Percentiles rank a stretch among this genome's conserved stretches.
These are phyloP conservation scores for Darksidea phi DNA, from an alignment of 495 filamentous ascomycete species.

Conservation along the genomic window DNA sequence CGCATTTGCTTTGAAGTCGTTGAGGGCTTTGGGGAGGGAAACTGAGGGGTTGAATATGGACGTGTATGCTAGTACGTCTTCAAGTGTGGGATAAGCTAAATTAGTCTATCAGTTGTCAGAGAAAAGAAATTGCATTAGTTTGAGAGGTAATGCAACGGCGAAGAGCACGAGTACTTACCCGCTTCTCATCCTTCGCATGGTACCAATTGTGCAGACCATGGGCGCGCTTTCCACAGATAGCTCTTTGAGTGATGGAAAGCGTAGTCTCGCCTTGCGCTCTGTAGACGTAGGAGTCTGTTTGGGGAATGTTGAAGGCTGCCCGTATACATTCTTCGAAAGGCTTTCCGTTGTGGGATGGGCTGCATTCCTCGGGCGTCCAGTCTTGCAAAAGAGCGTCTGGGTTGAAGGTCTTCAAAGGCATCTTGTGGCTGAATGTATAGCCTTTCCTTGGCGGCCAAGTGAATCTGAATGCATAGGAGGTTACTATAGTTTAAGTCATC, in stretches of 20 bases:
- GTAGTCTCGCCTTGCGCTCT: slow-evolving; percentile 49
- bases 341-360: slow-evolving; percentile 40
- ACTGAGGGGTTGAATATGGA: slow-evolving; percentile 55
- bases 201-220: slow-evolving; percentile 51
- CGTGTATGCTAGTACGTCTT: slow-evolving; percentile 59
- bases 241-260: slow-evolving; percentile 54
- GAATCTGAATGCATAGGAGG: no score
- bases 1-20: slow-evolving; percentile 55
- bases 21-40: slow-evolving; percentile 53
- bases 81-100: slow-evolving; percentile 44
- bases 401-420: slow-evolving; percentile 4
- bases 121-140: slow-evolving; percentile 21
- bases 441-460: no score
- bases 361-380: slow-evolving; percentile 5
- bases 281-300: slow-evolving; percentile 57
- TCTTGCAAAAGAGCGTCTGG: not conserved
- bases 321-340: slow-evolving; percentile 52
- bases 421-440: not conserved
- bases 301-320: slow-evolving; percentile 52
- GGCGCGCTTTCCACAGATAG: slow-evolving; percentile 47
- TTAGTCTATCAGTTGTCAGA: no score
- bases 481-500: no score
- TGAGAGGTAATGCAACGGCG: slow-evolving; percentile 40
- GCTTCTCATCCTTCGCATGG: slow-evolving; percentile 40
- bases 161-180: no score